Percentiles rank a stretch among this genome's conserved stretches.
phyloP scores from a whole-genome alignment of 1,284 basidiomycete species.

The Stereum hirsutum region DNA sequence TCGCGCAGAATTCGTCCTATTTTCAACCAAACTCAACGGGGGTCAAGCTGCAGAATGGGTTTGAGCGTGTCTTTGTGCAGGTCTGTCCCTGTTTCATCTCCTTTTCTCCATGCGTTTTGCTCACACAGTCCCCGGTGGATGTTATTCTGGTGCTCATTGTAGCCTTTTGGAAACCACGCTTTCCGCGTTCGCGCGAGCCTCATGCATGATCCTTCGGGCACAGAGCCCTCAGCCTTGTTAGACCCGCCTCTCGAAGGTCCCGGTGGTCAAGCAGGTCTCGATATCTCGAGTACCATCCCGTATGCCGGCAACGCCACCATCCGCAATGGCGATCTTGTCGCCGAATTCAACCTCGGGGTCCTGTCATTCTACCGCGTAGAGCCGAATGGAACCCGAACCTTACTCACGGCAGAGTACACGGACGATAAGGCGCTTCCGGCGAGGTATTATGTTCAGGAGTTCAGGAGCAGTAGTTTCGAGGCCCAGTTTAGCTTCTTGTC shows the following conservation, averaged over 20 bases:
- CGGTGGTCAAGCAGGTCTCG: slow-evolving; percentile 23
- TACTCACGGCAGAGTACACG: slow-evolving; percentile 25
- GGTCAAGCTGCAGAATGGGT: slow-evolving; percentile 30
- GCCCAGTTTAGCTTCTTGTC: slow-evolving; percentile 28
- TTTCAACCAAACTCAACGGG: slow-evolving; percentile 22
- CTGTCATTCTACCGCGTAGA: slow-evolving; percentile 27
- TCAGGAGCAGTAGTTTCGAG: slow-evolving; percentile 23
- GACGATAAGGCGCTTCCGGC: slow-evolving; percentile 27
- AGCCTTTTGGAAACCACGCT: slow-evolving; percentile 31
- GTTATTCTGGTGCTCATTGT: too few relatives aligned
- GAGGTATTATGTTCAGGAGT: slow-evolving; percentile 28
- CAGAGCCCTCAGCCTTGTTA: slow-evolving; percentile 26
- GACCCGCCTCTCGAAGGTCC: slow-evolving; percentile 31
- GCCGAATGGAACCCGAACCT: slow-evolving; percentile 21
- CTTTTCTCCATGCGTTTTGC: neutral
- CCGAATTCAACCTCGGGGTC: slow-evolving; percentile 20
- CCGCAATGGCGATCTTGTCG: slow-evolving; percentile 27
- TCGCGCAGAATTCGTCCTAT: neutral
- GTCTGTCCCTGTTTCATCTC: slow-evolving; percentile 11
- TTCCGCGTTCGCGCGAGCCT: slow-evolving; percentile 30
- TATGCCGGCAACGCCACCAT: slow-evolving; percentile 25
- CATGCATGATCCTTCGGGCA: slow-evolving; percentile 28
- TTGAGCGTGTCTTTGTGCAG: slow-evolving; percentile 29
- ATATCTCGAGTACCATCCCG: slow-evolving; percentile 22
- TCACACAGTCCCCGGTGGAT: neutral